Evolutionary conservation across 2,329 filamentous ascomycete species (phyloP).

Genomic region (Trichoderma gracile): DNA sequence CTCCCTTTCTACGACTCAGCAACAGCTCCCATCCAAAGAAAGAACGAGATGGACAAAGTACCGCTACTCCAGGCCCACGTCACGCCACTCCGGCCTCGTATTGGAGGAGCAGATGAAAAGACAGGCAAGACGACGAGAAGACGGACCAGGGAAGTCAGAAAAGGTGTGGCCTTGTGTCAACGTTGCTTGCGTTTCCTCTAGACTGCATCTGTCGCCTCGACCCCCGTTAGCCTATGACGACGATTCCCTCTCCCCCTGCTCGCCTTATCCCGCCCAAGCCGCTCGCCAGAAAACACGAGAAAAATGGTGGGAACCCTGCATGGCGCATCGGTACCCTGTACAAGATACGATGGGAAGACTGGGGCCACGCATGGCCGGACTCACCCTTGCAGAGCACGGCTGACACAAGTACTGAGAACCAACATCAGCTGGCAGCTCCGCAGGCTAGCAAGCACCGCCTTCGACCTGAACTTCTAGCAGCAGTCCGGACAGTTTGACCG

Average conservation of each 20-base stretch:
- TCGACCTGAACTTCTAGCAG: not conserved
- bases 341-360: conserved; percentile 22
- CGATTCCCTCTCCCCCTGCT: conserved; percentile 1
- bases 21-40: too few species aligned
- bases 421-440: conserved; percentile 14
- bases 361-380: conserved; percentile 1
- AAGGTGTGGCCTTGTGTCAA: conserved; percentile 11
- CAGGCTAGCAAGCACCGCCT: conserved; percentile 12
- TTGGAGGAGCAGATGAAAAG: not conserved
- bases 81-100: conserved; percentile 22
- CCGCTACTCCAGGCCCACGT: conserved; percentile 5
- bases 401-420: conserved; percentile 19
- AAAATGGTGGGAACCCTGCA: conserved; percentile 18
- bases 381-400: not conserved
- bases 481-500: too few species aligned
- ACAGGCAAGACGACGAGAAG: not conserved
- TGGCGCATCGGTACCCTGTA: conserved; percentile 14
- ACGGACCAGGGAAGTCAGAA: not conserved
- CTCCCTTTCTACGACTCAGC: not conserved
- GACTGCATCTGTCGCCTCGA: conserved; percentile 17
- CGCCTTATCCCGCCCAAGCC: conserved; percentile 21
- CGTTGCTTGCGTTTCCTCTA: conserved; percentile 16
- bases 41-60: too few species aligned
- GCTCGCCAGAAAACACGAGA: conserved; percentile 23
- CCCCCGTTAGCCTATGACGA: conserved; percentile 13